Percentiles rank a stretch among this genome's conserved stretches.
These are phyloP conservation scores for Hymenoscyphus repandus DNA, from an alignment of 2,329 filamentous ascomycete genomes.

Conservation along the genomic window DNA sequence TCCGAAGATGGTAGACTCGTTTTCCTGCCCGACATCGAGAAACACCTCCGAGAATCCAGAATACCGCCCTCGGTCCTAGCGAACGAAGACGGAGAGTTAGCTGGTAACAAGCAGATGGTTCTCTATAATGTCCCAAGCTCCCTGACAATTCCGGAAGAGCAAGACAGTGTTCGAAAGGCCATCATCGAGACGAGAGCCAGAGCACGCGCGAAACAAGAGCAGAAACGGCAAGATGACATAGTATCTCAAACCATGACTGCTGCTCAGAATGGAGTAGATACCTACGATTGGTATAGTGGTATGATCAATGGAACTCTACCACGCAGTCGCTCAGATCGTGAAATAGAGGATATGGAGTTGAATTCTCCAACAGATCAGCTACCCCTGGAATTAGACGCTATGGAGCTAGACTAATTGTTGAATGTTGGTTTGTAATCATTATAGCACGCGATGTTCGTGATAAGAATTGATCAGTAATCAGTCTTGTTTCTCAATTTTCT, in stretches of 20 bases:
- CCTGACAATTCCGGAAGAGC: conserved; percentile 67
- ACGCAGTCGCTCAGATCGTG: neutral
- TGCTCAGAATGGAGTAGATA: conserved; percentile 14
- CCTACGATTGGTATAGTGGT: conserved; percentile 13
- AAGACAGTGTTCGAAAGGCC: conserved; percentile 74
- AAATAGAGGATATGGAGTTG: conserved; percentile 8
- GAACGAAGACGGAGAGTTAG: conserved; percentile 48
- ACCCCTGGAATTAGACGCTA: conserved; percentile 52
- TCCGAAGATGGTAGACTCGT: conserved; percentile 58
- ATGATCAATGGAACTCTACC: conserved; percentile 8
- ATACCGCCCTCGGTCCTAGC: conserved; percentile 56
- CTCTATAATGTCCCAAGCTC: conserved; percentile 78
- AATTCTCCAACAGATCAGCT: neutral
- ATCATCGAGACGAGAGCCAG: conserved; percentile 75
- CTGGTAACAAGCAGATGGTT: conserved; percentile 64
- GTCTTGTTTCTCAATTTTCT: conserved; percentile 17
- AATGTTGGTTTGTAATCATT: conserved; percentile 2
- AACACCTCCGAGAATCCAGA: conserved; percentile 68
- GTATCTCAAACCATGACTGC: conserved; percentile 14
- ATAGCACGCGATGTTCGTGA: conserved; percentile 3
- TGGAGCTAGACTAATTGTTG: conserved; percentile 51
- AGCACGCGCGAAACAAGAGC: conserved; percentile 53
- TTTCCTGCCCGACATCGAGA: conserved; percentile 82
- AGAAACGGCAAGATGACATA: conserved; percentile 31
- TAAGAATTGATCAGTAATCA: conserved; percentile 9